Conservation (phyloP, 257 asterid genomes). For the Craterostigma plantagineum region DNA sequence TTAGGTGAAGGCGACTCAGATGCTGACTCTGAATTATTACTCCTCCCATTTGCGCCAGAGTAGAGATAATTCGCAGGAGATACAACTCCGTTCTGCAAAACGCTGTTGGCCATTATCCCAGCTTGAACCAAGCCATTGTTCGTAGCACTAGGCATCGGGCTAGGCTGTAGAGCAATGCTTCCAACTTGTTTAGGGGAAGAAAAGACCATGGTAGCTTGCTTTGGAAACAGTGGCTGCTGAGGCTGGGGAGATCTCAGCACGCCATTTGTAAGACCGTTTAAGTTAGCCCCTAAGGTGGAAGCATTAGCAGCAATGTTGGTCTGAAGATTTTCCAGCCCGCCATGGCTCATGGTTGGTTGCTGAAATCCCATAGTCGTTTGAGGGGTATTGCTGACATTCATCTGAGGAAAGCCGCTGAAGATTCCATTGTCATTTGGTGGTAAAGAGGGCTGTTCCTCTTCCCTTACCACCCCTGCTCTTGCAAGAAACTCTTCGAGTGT, state of each 20-base stretch:
- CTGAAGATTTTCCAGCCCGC: background rate
- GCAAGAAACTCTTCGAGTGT: slow-evolving; percentile 54
- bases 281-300: background rate
- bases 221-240: slow-evolving; percentile 40
- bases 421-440: background rate
- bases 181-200: slow-evolving; percentile 22
- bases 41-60: slow-evolving; percentile 19
- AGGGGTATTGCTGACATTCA: background rate
- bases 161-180: slow-evolving; percentile 15
- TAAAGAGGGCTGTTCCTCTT: slow-evolving; percentile 26
- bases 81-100: background rate
- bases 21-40: slow-evolving; percentile 20
- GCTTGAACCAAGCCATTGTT: slow-evolving; percentile 17
- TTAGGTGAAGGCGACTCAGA: slow-evolving; percentile 35
- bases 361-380: background rate
- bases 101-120: slow-evolving; percentile 6
- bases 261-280: background rate
- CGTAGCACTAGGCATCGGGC: slow-evolving; percentile 21
- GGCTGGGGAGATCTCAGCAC: too few species aligned
- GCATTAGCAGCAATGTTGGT: too few species aligned
- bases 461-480: slow-evolving; percentile 44
- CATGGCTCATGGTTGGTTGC: background rate
- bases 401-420: slow-evolving; percentile 14
- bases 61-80: slow-evolving; percentile 27
- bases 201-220: slow-evolving; percentile 29